Evolutionary conservation across 169 alveolate species (phyloP).

Genomic region (Sarcocystis neurona): DNA sequence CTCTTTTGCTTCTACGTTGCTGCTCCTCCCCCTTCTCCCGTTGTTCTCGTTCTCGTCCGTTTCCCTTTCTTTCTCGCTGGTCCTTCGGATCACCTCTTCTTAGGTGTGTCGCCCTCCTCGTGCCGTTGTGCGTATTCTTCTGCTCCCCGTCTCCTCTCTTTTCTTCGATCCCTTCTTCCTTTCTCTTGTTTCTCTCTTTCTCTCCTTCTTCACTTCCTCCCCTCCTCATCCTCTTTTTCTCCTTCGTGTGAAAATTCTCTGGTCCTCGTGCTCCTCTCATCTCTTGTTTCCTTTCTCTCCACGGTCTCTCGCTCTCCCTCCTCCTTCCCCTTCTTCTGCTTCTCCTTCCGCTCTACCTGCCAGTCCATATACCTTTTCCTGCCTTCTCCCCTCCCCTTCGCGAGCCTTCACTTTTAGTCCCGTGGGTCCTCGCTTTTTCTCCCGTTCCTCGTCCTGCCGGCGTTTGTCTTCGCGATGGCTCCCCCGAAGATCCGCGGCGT

Average conservation of each 20-base stretch:
- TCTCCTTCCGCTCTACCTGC: not conserved
- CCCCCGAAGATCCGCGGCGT: slow-evolving; percentile 33
- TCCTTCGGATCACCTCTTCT: not conserved
- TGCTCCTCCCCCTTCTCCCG: not conserved
- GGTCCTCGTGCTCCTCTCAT: no score
- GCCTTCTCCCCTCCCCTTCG: not conserved
- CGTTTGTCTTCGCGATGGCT: not conserved
- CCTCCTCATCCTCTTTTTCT: not conserved
- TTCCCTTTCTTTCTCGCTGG: not conserved
- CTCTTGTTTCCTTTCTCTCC: not conserved
- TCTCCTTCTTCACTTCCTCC: not conserved
- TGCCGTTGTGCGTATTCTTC: not conserved
- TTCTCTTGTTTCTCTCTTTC: not conserved
- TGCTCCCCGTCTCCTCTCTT: not conserved
- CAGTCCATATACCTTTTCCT: not conserved
- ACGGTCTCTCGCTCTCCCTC: not conserved
- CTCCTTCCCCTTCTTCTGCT: not conserved
- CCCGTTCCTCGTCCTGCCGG: not conserved
- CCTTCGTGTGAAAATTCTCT: not conserved
- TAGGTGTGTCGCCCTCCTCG: no score
- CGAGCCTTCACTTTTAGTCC: not conserved
- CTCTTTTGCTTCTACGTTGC: no score
- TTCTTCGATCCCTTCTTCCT: not conserved
- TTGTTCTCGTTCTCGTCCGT: not conserved
- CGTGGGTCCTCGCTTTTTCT: not conserved